A percentile compares a stretch with the other conserved stretches of the same genome.
Conservation (phyloP, 2,329 filamentous ascomycete genomes). For the Botrytis tulipae region DNA sequence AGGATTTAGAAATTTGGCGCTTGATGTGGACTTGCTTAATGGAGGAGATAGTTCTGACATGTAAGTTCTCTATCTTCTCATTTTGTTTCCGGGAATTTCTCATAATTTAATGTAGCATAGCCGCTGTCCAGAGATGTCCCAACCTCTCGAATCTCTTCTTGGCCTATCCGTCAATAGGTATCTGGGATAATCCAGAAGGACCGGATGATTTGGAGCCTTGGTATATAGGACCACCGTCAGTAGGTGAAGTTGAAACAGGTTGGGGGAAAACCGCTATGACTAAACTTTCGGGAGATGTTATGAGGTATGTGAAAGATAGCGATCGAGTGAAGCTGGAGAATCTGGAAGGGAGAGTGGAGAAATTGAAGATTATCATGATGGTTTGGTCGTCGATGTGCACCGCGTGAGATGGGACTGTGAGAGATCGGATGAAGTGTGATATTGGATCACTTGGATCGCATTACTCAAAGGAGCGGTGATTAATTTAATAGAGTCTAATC, state of each 20-base stretch:
- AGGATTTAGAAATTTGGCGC: background rate
- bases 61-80: background rate
- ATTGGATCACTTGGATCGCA: background rate
- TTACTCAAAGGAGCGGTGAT: background rate
- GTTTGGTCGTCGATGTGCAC: background rate
- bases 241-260: background rate
- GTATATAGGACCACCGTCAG: background rate
- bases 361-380: background rate
- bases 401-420: background rate
- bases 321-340: background rate
- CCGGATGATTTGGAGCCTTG: background rate
- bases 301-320: background rate
- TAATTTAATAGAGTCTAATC: background rate
- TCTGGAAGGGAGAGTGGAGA: background rate
- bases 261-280: background rate
- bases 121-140: background rate
- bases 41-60: background rate
- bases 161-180: background rate
- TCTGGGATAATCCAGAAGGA: background rate
- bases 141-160: background rate
- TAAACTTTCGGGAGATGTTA: background rate
- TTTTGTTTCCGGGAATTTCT: background rate
- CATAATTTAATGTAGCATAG: background rate
- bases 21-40: background rate
- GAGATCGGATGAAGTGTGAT: background rate